These are phyloP conservation scores for Phyllostachys edulis DNA, from an alignment of 176 grass and related monocot genomes.

Conservation along the genomic window DNA sequence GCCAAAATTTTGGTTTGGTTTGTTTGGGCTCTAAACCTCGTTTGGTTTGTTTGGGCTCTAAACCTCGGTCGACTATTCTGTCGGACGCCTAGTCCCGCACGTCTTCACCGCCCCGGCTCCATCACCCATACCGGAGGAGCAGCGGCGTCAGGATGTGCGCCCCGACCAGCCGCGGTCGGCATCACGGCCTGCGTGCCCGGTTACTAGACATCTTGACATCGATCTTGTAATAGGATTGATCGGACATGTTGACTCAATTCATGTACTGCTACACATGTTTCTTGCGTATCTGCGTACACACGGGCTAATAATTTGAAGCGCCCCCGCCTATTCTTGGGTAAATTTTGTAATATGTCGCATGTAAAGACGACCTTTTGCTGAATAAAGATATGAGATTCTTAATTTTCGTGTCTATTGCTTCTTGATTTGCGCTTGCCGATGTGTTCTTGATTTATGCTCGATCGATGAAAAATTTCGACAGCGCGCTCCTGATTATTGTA, in stretches of 20 bases:
- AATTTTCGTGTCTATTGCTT: too few relatives aligned
- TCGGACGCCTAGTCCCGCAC: not conserved
- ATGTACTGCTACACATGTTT: not conserved
- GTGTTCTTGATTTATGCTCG: not conserved
- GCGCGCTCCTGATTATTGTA: too few relatives aligned
- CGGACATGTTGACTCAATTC: not conserved
- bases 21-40: too few relatives aligned
- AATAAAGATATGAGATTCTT: too few relatives aligned
- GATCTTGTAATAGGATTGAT: not conserved
- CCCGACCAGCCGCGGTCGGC: not conserved
- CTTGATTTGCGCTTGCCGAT: not conserved
- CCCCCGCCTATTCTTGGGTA: too few relatives aligned
- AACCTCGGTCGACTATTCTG: not conserved
- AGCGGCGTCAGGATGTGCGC: not conserved
- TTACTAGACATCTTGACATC: not conserved
- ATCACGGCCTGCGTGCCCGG: not conserved
- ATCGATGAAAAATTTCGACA: not conserved
- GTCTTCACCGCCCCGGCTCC: not conserved
- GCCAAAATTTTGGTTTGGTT: too few relatives aligned
- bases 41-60: too few relatives aligned
- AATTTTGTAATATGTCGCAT: too few relatives aligned
- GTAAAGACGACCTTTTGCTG: too few relatives aligned
- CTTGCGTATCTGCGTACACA: not conserved
- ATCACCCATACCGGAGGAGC: not conserved
- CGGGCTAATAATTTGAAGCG: too few relatives aligned